These are phyloP conservation scores for Penicillium robsamsonii DNA, from an alignment of 495 filamentous ascomycete genomes.

Conservation along the genomic window DNA sequence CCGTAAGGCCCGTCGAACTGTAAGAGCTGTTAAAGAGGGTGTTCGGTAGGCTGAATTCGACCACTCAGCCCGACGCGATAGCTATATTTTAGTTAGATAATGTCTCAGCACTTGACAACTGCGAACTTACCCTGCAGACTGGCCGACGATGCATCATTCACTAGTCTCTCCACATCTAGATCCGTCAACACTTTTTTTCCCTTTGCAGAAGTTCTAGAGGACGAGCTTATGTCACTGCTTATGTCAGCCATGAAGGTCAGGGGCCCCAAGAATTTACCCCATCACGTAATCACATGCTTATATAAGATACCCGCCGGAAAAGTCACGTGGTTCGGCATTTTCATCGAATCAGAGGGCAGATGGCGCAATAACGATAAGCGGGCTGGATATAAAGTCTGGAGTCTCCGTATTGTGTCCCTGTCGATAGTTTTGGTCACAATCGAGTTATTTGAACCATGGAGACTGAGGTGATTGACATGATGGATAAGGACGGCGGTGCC, in stretches of 20 bases:
- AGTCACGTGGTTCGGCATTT: constrained; percentile 36
- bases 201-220: constrained; percentile 21
- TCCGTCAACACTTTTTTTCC: constrained; percentile 25
- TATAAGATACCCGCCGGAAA: constrained; percentile 34
- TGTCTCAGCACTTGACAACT: not conserved
- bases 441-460: constrained; percentile 28
- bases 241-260: too few species aligned
- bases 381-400: constrained; percentile 28
- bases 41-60: constrained; percentile 25
- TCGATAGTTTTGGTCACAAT: constrained; percentile 7
- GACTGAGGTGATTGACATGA: constrained; percentile 39
- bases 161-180: constrained; percentile 9
- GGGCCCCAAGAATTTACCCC: too few species aligned
- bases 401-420: constrained; percentile 17
- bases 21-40: constrained; percentile 21
- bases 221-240: constrained; percentile 12
- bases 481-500: constrained; percentile 39
- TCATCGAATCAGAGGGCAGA: constrained; percentile 35
- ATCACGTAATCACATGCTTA: too few species aligned
- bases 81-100: constrained; percentile 14
- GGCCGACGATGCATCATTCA: constrained; percentile 39
- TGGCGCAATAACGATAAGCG: constrained; percentile 30
- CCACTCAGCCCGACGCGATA: constrained; percentile 32
- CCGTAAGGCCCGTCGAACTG: constrained; percentile 30
- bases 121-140: constrained; percentile 33